Percentiles rank a stretch among this genome's conserved stretches.
phyloP scores from a whole-genome alignment of 768 basidiomycete species.

The Xerocomus spinulosus region DNA sequence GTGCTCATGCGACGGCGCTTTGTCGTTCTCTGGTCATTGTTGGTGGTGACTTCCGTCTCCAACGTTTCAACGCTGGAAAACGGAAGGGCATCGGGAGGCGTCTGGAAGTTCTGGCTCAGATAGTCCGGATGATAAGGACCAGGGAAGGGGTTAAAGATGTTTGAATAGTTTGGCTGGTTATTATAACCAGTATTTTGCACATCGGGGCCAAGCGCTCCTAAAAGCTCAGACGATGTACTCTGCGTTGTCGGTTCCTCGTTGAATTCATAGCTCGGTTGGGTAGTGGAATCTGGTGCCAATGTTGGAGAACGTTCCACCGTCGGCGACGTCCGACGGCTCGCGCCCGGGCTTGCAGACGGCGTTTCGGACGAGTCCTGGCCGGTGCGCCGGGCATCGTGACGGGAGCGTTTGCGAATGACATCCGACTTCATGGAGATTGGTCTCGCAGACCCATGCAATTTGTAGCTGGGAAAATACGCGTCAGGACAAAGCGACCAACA shows the following conservation, averaged over 20 bases:
- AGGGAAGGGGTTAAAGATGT: constrained; percentile 48
- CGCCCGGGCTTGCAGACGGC: constrained; percentile 70
- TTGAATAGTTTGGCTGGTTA: constrained; percentile 28
- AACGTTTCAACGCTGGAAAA: constrained; percentile 47
- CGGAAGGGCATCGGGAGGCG: constrained; percentile 48
- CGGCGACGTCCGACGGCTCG: constrained; percentile 70
- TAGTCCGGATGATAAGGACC: constrained; percentile 77
- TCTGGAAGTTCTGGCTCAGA: constrained; percentile 47
- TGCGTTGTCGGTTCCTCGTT: constrained; percentile 39
- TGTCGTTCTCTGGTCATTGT: constrained; percentile 37
- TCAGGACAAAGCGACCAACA: constrained; percentile 7
- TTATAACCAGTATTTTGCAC: constrained; percentile 23
- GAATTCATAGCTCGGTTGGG: constrained; percentile 50
- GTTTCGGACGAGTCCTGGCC: constrained; percentile 56
- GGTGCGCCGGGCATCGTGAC: constrained; percentile 68
- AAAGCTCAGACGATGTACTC: constrained; percentile 47
- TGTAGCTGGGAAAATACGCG: constrained; percentile 44
- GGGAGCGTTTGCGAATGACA: constrained; percentile 80
- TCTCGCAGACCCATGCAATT: constrained; percentile 78
- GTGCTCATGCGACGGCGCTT: constrained; percentile 76
- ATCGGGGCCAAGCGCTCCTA: constrained; percentile 41
- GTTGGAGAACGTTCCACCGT: constrained; percentile 56
- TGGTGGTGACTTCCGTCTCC: constrained; percentile 37
- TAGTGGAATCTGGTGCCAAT: constrained; percentile 67
- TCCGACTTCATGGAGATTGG: constrained; percentile 92